A percentile compares a stretch with the other conserved stretches of the same genome.
Evolutionary conservation across 2,329 filamentous ascomycete species (phyloP).

Genomic region (Trichoderma brevicompactum): DNA sequence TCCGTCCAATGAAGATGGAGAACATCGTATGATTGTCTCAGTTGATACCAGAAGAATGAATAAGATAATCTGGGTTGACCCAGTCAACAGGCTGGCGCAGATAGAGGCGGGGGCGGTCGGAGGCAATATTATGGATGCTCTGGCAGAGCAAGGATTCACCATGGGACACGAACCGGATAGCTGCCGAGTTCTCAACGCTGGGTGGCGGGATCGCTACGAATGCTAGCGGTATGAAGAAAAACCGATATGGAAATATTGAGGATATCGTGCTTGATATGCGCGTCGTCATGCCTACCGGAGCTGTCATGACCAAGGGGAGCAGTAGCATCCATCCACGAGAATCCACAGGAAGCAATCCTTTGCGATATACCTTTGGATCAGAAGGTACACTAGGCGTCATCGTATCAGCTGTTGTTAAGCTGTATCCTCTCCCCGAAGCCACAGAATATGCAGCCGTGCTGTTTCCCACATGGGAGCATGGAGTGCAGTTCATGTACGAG

Average conservation of each 20-base stretch:
- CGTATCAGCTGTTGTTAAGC: not conserved
- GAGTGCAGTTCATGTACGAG: constrained; percentile 14
- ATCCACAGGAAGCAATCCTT: not conserved
- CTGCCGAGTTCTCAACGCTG: constrained; percentile 21
- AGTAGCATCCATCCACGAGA: constrained; percentile 5
- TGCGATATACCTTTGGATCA: constrained; percentile 12
- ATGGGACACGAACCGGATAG: constrained; percentile 20
- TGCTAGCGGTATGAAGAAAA: constrained; percentile 23
- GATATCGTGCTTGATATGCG: constrained; percentile 16
- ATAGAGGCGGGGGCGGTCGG: constrained; percentile 22
- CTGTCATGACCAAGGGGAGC: not conserved
- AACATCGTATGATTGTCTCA: constrained; percentile 2
- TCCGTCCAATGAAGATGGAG: not conserved
- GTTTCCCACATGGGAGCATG: constrained; percentile 9
- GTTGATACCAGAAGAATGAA: constrained; percentile 11
- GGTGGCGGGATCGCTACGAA: constrained; percentile 22
- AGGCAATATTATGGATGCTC: constrained; percentile 6
- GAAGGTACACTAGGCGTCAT: constrained; percentile 13
- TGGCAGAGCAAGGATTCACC: constrained; percentile 16
- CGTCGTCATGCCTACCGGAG: constrained; percentile 6
- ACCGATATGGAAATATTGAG: constrained; percentile 22
- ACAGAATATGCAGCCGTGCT: not conserved
- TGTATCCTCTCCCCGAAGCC: not conserved
- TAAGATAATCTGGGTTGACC: constrained; percentile 12
- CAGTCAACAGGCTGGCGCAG: not conserved